Percentiles rank a stretch among this genome's conserved stretches.
Evolutionary conservation across 2,329 filamentous ascomycete species (phyloP).

Genomic region (Grosmannia penicillata): DNA sequence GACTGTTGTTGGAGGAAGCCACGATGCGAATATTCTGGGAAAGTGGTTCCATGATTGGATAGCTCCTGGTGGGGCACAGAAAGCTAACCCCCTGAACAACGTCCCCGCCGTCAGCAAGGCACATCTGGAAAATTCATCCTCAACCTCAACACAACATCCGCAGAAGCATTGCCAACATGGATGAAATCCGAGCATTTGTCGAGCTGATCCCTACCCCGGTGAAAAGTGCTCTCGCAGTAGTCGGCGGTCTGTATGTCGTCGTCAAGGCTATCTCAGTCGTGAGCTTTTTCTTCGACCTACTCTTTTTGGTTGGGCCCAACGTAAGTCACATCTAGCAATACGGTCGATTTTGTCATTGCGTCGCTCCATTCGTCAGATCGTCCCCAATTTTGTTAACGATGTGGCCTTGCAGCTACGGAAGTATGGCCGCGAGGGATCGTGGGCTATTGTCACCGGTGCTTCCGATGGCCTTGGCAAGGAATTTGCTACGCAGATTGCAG

Average conservation of each 20-base stretch:
- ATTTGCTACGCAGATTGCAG: slow-evolving; percentile 78
- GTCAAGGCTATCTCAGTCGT: slow-evolving; percentile 43
- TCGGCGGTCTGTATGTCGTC: slow-evolving; percentile 45
- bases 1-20: no score
- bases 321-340: slow-evolving; percentile 19
- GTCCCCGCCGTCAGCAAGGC: no score
- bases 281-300: slow-evolving; percentile 49
- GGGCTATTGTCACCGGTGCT: slow-evolving; percentile 88
- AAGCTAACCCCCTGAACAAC: no score
- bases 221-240: slow-evolving; percentile 28
- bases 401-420: slow-evolving; percentile 52
- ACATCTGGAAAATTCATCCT: neutral
- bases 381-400: no score
- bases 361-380: no score
- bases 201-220: slow-evolving; percentile 27
- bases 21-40: no score
- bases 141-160: neutral
- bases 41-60: no score
- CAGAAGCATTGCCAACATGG: slow-evolving; percentile 12
- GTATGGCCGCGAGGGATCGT: slow-evolving; percentile 83
- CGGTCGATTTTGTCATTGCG: neutral
- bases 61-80: no score
- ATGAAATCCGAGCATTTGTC: slow-evolving; percentile 18
- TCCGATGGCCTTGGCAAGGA: slow-evolving; percentile 97
- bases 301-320: slow-evolving; percentile 49